Conservation (phyloP, 2,329 filamentous ascomycete genomes). For the Scorias spongiosa region DNA sequence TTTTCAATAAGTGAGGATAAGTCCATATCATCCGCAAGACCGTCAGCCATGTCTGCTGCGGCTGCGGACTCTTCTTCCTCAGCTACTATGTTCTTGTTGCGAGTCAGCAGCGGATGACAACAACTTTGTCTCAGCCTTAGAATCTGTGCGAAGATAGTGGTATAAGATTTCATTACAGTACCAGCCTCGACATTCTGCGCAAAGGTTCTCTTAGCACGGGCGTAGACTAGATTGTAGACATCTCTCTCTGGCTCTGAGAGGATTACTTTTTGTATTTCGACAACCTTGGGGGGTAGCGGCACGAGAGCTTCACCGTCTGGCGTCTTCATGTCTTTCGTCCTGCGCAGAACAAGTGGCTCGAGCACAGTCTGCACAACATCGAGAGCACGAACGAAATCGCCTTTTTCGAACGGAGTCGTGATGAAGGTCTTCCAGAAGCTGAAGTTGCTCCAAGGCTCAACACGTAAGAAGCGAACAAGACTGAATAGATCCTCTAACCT, state of each 20-base stretch:
- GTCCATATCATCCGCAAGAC: slow-evolving; percentile 91
- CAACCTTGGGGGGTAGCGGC: slow-evolving; percentile 60
- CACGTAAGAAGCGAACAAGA: slow-evolving; percentile 76
- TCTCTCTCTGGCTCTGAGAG: slow-evolving; percentile 72
- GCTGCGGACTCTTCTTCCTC: slow-evolving; percentile 76
- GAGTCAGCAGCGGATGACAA: slow-evolving; percentile 79
- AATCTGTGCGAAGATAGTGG: slow-evolving; percentile 94
- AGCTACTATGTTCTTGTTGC: slow-evolving; percentile 68
- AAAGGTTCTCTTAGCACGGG: slow-evolving; percentile 68
- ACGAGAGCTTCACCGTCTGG: slow-evolving; percentile 72
- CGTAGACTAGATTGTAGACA: slow-evolving; percentile 84
- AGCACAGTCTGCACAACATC: slow-evolving; percentile 96
- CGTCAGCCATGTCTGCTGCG: slow-evolving; percentile 62
- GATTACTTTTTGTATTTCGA: slow-evolving; percentile 79
- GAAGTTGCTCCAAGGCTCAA: slow-evolving; percentile 97
- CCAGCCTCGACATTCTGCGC: slow-evolving; percentile 77
- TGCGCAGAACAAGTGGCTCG: slow-evolving; percentile 83
- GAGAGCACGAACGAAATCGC: slow-evolving; percentile 80
- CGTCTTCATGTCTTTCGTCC: slow-evolving; percentile 97
- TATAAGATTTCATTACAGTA: slow-evolving; percentile 87
- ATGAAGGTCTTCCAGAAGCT: slow-evolving; percentile 99
- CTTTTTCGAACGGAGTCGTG: slow-evolving; percentile 89
- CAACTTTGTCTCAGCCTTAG: slow-evolving; percentile 83
- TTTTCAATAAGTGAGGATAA: slow-evolving; percentile 69
- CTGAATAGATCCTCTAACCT: slow-evolving; percentile 89